Base-by-base conservation (phyloP, 2,329 filamentous ascomycete species). In the Fusarium sp. region DNA sequence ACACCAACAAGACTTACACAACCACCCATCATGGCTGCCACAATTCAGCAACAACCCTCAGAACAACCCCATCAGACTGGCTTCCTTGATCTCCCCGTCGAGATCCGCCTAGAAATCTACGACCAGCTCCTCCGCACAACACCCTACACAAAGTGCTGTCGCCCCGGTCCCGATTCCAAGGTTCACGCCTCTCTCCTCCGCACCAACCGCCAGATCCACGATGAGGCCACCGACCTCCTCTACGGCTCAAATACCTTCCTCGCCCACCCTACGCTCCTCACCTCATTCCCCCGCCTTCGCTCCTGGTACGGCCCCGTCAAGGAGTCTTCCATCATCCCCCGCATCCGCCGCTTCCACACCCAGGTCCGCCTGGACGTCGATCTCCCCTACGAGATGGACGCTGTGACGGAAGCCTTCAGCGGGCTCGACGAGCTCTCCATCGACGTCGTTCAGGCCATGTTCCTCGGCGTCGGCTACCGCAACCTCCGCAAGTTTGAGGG, bases 71-170 rank as follows among this genome's bases (percentile, higher is more conserved):
- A 63, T 16, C 61, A 62, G 51, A 78, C 75, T 20, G 69, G 73
- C 57, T 77, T 87, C 70, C 80, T 87, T 42, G 79, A 79, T 61
- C 81, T 87, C 27, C 85, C 85, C 36, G 73, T 83, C 56, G 85
- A 87, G 75, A 80, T 87, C 73, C 85, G 85, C 42, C 81, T 86
- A 65, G 81, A 86, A 63, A 84, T 87, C 70, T 87, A 86, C 79
- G 66, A 76, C 24, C 76, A 83, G 70, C 84, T 87, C 59, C 83
- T 87, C 64, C 67, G 77, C 70, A 77, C 84, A 51, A 73, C 79
- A 6, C 81, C 80, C 46, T 78, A 75, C 71, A 74, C 74, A 67
- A 70, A 75, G 64, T 72, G 74, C 69, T 58, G 68, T 66, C 62
- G 64, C 67, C 66, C 63, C 56, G 59, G 62, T 44, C 66, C 68